Base-by-base conservation (phyloP, 2,329 filamentous ascomycete genomes). In the Reticulascus tulasneorum region DNA sequence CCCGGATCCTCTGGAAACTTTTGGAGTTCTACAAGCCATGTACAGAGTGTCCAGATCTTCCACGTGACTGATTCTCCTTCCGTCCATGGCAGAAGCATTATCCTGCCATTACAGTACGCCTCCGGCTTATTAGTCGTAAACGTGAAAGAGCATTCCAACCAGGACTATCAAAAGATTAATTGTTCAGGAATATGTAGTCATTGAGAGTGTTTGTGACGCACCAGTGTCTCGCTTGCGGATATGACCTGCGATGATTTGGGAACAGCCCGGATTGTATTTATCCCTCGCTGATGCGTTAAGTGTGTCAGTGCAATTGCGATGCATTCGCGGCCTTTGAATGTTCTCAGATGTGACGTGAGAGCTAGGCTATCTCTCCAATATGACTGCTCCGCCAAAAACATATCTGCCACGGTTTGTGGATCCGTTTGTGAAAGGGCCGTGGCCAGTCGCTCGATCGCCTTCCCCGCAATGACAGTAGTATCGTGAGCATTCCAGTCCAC, bases 31-130 rank as follows among this genome's bases (percentile, higher is more conserved):
- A 44, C 44, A 3, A 62, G 27, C 49, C 51, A 54, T 1, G 60
- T 62, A 7, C 25, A 39, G 33, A 62, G 32, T 1, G 48, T 38
- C 59, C 60, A 63, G 13, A 62, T 58, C 42, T 56, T 62, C 58
- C 59, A 62, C 5, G 31, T 9, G 3, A 47, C 18, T 1, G 23
- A 22, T 1, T 30, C 38, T 3, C 16, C 38, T 2, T 15, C 7
- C 13, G 29, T 36, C 20, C 34, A 22, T 16, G 48, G 56, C 23
- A 66, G 28, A 0, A 66, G 38, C 10, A 60, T 30, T 8, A 63
- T 29, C 11, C 51, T 56, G 1, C 61, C 63, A 3, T 40, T 44
- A 29, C 60, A 59, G 0, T 13, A 49, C 0, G 54, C 54, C 3
- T 38, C 50, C 1, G 62, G 62, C 0, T 46, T 48, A 0, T 5